phyloP scores from a whole-genome alignment of 306 rosid species.

The Sophora flavescens region DNA sequence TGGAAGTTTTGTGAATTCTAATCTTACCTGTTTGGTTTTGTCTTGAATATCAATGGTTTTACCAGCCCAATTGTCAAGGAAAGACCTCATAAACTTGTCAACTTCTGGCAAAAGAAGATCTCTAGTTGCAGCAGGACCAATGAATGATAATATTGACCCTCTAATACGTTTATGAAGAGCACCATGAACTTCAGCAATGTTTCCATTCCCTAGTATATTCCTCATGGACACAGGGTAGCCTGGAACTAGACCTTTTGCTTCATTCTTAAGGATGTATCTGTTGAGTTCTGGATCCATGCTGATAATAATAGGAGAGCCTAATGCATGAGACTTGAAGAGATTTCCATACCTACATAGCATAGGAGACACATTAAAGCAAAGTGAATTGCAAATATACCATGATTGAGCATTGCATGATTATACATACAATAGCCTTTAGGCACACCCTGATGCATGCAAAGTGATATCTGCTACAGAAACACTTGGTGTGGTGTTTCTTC shows the following conservation, averaged over 20 bases:
- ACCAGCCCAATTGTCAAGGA: slow-evolving; percentile 62
- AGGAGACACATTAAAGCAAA: slow-evolving; percentile 9
- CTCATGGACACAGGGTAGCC: slow-evolving; percentile 89
- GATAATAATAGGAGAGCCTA: slow-evolving; percentile 73
- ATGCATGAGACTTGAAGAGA: slow-evolving; percentile 73
- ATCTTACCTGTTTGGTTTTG: slow-evolving; percentile 69
- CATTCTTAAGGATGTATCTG: slow-evolving; percentile 71
- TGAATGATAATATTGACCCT: slow-evolving; percentile 65
- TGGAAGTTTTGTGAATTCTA: not conserved
- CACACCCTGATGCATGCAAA: not conserved
- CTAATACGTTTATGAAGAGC: slow-evolving; percentile 68
- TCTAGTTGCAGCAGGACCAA: slow-evolving; percentile 59
- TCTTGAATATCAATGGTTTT: slow-evolving; percentile 71
- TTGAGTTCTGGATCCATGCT: slow-evolving; percentile 76
- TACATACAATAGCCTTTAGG: not conserved
- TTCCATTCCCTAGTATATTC: slow-evolving; percentile 67
- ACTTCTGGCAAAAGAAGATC: slow-evolving; percentile 62
- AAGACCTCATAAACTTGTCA: slow-evolving; percentile 63
- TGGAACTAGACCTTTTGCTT: slow-evolving; percentile 75
- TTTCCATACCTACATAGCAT: slow-evolving; percentile 64
- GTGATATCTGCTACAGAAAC: not conserved
- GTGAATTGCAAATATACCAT: not conserved
- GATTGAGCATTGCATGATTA: not conserved
- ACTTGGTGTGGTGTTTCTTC: slow-evolving; percentile 19
- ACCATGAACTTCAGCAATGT: slow-evolving; percentile 87